phyloP scores from a whole-genome alignment of 768 basidiomycete species.

The Leucosporidium scottii region DNA sequence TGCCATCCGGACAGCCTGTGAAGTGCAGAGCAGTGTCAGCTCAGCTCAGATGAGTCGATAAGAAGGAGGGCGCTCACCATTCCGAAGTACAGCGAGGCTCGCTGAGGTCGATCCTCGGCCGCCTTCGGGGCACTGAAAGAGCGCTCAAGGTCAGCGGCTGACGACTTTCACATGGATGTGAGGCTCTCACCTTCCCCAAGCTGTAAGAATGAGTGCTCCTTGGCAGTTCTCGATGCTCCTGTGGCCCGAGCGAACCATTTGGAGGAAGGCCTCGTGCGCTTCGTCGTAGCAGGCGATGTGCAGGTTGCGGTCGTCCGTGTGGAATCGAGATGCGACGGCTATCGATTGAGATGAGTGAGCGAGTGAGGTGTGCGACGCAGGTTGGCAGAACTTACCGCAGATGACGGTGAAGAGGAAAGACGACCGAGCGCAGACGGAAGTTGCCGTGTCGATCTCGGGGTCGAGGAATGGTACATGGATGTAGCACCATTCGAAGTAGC shows the following conservation, averaged over 20 bases:
- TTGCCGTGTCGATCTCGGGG: slow-evolving; percentile 80
- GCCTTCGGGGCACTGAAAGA: slow-evolving; percentile 63
- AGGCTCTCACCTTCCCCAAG: slow-evolving; percentile 61
- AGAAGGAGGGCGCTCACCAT: slow-evolving; percentile 11
- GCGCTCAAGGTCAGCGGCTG: too few relatives aligned
- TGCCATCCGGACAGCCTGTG: slow-evolving; percentile 59
- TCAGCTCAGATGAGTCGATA: not conserved
- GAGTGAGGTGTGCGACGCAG: too few relatives aligned
- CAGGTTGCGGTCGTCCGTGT: slow-evolving; percentile 62
- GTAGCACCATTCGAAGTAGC: slow-evolving; percentile 40
- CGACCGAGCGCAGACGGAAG: slow-evolving; percentile 87
- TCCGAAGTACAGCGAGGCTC: slow-evolving; percentile 67
- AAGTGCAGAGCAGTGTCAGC: not conserved
- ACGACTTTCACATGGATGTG: too few relatives aligned
- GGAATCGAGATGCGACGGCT: slow-evolving; percentile 86
- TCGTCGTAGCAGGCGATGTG: slow-evolving; percentile 66
- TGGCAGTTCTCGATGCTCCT: slow-evolving; percentile 60
- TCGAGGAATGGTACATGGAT: slow-evolving; percentile 67
- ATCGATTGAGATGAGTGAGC: too few relatives aligned
- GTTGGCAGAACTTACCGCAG: slow-evolving; percentile 44
- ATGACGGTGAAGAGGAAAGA: slow-evolving; percentile 92
- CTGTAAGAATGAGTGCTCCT: slow-evolving; percentile 80
- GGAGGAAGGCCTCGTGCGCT: slow-evolving; percentile 76
- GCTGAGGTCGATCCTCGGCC: slow-evolving; percentile 58
- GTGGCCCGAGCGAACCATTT: slow-evolving; percentile 50